Evolutionary conservation across 768 basidiomycete genomes (phyloP).

Genomic region (Chalciporus piperatus): DNA sequence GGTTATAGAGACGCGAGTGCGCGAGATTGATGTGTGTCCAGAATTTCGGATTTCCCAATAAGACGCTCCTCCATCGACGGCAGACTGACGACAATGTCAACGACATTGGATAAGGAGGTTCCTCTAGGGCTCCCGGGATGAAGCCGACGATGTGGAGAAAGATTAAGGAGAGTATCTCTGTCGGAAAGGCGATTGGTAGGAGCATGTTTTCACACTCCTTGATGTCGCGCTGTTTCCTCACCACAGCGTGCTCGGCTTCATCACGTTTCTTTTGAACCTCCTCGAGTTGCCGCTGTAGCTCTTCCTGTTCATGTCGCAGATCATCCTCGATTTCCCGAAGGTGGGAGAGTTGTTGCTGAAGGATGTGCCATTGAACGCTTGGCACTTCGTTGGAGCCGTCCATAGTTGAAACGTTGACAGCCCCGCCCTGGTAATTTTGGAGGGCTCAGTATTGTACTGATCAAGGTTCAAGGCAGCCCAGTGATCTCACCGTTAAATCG

Average conservation of each 20-base stretch:
- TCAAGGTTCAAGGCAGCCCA: no score
- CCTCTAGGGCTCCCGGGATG: not conserved
- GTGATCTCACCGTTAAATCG: no score
- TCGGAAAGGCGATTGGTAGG: not conserved
- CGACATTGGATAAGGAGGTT: not conserved
- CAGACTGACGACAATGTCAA: not conserved
- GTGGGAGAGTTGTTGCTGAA: not conserved
- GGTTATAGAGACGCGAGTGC: not conserved
- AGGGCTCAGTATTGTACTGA: no score
- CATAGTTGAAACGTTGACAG: no score
- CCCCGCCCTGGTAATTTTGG: no score
- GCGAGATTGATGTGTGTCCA: not conserved
- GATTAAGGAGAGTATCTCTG: no score
- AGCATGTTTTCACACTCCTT: not conserved
- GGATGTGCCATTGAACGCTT: not conserved
- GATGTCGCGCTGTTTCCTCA: not conserved
- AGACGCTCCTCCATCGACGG: not conserved
- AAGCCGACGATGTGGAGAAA: no score
- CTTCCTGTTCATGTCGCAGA: not conserved
- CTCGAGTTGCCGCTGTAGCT: not conserved
- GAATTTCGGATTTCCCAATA: no score
- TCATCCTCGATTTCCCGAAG: not conserved
- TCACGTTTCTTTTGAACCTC: not conserved
- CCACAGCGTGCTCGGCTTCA: not conserved
- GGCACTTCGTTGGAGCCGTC: no score